Conservation (phyloP, 1,139 yeast genomes). For the Magnusiomyces ingens region DNA sequence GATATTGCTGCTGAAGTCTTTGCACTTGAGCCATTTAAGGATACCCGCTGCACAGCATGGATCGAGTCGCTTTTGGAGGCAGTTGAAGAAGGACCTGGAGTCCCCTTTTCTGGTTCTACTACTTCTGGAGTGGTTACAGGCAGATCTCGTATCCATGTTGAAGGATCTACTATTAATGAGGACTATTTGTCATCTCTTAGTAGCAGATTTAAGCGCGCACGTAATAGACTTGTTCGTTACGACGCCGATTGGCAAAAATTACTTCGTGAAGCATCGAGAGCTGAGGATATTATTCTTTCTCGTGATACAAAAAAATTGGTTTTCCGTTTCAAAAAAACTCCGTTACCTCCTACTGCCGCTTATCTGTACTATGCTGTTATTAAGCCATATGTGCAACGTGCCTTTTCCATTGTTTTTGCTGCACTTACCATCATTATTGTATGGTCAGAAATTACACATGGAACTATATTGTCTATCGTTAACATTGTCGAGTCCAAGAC, state of each 20-base stretch:
- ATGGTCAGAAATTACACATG: slow-evolving; percentile 71
- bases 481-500: slow-evolving; percentile 41
- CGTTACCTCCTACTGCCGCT: slow-evolving; percentile 36
- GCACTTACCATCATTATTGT: slow-evolving; percentile 49
- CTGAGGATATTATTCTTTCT: slow-evolving; percentile 30
- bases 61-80: slow-evolving; percentile 30
- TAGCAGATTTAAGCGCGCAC: slow-evolving; percentile 23
- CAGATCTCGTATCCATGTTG: slow-evolving; percentile 21
- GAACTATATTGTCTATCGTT: slow-evolving; percentile 56
- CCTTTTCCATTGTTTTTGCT: slow-evolving; percentile 38
- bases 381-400: slow-evolving; percentile 43
- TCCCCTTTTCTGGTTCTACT: slow-evolving; percentile 13
- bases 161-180: slow-evolving; percentile 26
- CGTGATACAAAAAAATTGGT: slow-evolving; percentile 19
- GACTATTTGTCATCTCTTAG: slow-evolving; percentile 26
- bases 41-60: slow-evolving; percentile 36
- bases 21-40: slow-evolving; percentile 37
- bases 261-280: slow-evolving; percentile 34
- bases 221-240: slow-evolving; percentile 29
- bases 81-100: slow-evolving; percentile 23
- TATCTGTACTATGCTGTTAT: slow-evolving; percentile 39
- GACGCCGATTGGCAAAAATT: slow-evolving; percentile 38
- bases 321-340: slow-evolving; percentile 29
- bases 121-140: slow-evolving; percentile 17
- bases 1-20: slow-evolving; percentile 61